Conservation (phyloP, 1,139 yeast genomes). For the Oligophagozyma castellii region DNA sequence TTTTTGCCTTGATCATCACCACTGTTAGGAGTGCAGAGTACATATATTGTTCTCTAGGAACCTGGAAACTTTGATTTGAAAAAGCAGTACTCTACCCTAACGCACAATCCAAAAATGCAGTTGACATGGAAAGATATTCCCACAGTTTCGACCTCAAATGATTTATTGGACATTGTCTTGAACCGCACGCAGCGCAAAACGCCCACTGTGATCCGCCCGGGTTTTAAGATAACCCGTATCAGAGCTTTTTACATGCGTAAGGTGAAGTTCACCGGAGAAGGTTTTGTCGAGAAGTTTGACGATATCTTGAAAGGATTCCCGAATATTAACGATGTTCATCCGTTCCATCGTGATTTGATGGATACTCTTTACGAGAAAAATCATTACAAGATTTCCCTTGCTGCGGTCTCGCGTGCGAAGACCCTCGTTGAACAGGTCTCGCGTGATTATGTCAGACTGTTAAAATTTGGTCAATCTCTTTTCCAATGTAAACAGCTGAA, state of each 20-base stretch:
- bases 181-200: slow-evolving; percentile 97
- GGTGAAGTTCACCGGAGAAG: slow-evolving; percentile 91
- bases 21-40: no score
- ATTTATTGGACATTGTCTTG: slow-evolving; percentile 88
- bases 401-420: slow-evolving; percentile 89
- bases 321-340: slow-evolving; percentile 92
- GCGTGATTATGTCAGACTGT: slow-evolving; percentile 83
- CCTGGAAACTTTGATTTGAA: no score
- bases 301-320: slow-evolving; percentile 85
- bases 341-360: slow-evolving; percentile 95
- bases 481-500: slow-evolving; percentile 98
- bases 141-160: slow-evolving; percentile 82
- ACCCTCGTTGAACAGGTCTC: slow-evolving; percentile 90
- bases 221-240: slow-evolving; percentile 91
- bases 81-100: no score
- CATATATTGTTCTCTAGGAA: no score
- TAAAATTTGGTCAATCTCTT: slow-evolving; percentile 93
- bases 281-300: slow-evolving; percentile 81
- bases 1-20: no score
- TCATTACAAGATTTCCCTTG: slow-evolving; percentile 94
- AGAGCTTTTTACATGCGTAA: slow-evolving; percentile 98
- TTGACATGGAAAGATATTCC: slow-evolving; percentile 98
- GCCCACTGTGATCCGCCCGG: slow-evolving; percentile 94
- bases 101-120: slow-evolving; percentile 79
- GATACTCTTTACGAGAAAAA: slow-evolving; percentile 95